Base-by-base conservation (phyloP, 2,329 filamentous ascomycete species). In the Neofusicoccum parvum region DNA sequence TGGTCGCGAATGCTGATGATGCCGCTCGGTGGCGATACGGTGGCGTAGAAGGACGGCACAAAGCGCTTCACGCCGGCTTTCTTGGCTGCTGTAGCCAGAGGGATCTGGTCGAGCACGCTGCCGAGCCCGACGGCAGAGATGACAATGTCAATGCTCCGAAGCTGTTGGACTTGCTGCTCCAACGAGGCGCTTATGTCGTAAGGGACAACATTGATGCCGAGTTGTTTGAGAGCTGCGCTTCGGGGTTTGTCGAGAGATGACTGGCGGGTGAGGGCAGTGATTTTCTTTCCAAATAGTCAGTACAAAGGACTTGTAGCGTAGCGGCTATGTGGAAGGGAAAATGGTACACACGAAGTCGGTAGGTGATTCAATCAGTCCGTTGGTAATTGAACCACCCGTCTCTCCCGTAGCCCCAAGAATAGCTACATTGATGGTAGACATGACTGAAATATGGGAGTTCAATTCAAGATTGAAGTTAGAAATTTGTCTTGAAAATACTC, bases 321-420 rank as follows among this genome's bases (percentile, higher is more conserved):
- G 27, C 2, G 27, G 27, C 27, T 32, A 6, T 41, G 32, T 7
- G 14, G n/a, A n/a, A 2, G 7, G 20, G 37, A n/a, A 7, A 32
- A 32, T 32, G 74, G 0, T 1, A 3, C 20, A 7, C 34, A 58
- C 39, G 23, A 43, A 45, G 17, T n/a, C 2, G 2, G 53, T 43
- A 3, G 23, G 6, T 12, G 39, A 50, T 15, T 65, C 73, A 9
- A 82, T 64, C 2, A 83, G 70, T 5, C 73, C 79, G 12, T 81
- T 68, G 15, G 80, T 67, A 34, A 83, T 78, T 1, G 76, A 76
- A 0, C 64, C 65, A 12, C 80, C 81, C 0, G 80, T 82, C 39
- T 75, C 72, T 10, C 81, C 81, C 9, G 80, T 79, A 4, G 79
- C 80, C n/a, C 81, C 80, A 4, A 80, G 64, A 10, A 81, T 67